Evolutionary conservation across 2,329 filamentous ascomycete genomes (phyloP).

Genomic region (Fusarium tricinctum): DNA sequence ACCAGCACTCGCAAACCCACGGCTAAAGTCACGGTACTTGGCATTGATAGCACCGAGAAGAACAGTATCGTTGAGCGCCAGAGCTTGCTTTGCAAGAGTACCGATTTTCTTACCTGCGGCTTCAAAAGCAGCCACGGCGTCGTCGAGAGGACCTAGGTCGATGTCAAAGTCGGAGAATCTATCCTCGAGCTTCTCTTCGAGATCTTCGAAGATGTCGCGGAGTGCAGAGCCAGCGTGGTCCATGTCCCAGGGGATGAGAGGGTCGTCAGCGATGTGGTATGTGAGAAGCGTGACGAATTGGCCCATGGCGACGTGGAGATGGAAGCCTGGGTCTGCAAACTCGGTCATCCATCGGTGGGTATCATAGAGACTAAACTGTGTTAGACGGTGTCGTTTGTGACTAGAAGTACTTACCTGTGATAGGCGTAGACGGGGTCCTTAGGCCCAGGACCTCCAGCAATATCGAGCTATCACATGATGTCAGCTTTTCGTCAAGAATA

Average conservation of each 20-base stretch:
- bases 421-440: constrained; percentile 34
- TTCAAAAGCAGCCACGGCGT: constrained; percentile 22
- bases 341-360: constrained; percentile 65
- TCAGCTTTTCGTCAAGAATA: accelerated
- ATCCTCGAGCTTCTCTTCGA: constrained; percentile 27
- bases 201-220: constrained; percentile 29
- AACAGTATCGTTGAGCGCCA: constrained; percentile 16
- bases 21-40: constrained; percentile 24
- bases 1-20: constrained; percentile 34
- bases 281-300: constrained; percentile 49
- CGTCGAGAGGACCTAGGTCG: constrained; percentile 13
- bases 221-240: constrained; percentile 24
- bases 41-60: constrained; percentile 16
- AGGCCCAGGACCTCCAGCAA: constrained; percentile 32
- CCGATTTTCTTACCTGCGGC: constrained; percentile 16
- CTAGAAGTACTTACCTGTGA: background rate
- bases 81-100: constrained; percentile 5
- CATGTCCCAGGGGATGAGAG: constrained; percentile 31
- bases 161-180: constrained; percentile 12
- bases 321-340: constrained; percentile 65
- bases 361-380: constrained; percentile 26
- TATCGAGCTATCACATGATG: constrained; percentile 9
- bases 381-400: background rate
- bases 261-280: constrained; percentile 38
- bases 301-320: constrained; percentile 63